A percentile compares a stretch with the other conserved stretches of the same genome.
These are phyloP conservation scores for Candida corydali DNA, from an alignment of 805 yeast genomes.

Conservation along the genomic window DNA sequence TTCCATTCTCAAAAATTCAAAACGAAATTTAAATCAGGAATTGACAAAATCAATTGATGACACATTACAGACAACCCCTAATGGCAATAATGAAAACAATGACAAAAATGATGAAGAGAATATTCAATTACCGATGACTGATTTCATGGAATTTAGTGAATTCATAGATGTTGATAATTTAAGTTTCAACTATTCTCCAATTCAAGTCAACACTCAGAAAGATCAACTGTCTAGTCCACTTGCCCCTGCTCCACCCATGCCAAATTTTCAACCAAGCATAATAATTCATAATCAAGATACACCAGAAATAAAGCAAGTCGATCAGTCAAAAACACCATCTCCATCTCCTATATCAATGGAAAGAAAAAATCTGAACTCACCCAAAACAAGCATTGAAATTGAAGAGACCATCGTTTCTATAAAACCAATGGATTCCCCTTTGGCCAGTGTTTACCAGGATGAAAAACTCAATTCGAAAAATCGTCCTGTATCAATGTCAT, in stretches of 20 bases:
- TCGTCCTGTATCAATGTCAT: constrained; percentile 50
- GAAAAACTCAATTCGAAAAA: constrained; percentile 13
- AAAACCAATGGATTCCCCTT: constrained; percentile 13
- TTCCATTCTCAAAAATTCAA: constrained; percentile 36
- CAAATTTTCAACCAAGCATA: no score
- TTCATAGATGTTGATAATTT: constrained; percentile 37
- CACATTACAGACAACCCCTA: neutral
- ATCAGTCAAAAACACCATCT: constrained; percentile 8
- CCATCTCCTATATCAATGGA: constrained; percentile 7
- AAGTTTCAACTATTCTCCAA: constrained; percentile 25
- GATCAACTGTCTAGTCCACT: no score
- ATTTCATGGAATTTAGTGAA: constrained; percentile 39
- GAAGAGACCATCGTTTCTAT: neutral
- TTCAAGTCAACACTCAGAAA: constrained; percentile 3
- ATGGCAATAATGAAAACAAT: neutral
- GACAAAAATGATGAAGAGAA: neutral
- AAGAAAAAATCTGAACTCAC: neutral
- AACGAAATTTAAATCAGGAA: constrained; percentile 10
- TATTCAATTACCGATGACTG: constrained; percentile 10
- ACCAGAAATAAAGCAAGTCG: constrained; percentile 5
- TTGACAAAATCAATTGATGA: constrained; percentile 11
- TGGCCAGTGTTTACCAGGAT: constrained; percentile 14
- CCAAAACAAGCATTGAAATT: constrained; percentile 5
- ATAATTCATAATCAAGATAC: constrained; percentile 19
- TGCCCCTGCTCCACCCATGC: no score